phyloP scores from a whole-genome alignment of 2,329 filamentous ascomycete genomes.

The Exophiala oligosperma region DNA sequence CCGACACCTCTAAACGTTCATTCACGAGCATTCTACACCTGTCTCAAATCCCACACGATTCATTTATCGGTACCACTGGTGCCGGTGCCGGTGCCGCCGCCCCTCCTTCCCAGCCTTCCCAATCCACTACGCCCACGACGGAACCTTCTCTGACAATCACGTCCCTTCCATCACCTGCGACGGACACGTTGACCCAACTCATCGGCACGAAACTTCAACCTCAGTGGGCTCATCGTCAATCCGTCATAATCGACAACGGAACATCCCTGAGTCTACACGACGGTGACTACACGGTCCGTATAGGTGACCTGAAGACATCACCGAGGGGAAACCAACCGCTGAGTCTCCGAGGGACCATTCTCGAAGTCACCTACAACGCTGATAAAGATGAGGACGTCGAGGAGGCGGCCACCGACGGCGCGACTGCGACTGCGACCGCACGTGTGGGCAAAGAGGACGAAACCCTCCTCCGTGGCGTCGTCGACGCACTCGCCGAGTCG shows the following conservation, averaged over 20 bases:
- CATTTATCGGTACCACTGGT: constrained; percentile 20
- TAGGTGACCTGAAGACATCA: constrained; percentile 27
- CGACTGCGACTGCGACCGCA: not conserved
- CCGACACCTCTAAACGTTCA: constrained; percentile 18
- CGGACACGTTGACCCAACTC: constrained; percentile 27
- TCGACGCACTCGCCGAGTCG: constrained; percentile 20
- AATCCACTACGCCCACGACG: too few relatives aligned
- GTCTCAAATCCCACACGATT: constrained; percentile 20
- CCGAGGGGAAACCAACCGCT: constrained; percentile 16
- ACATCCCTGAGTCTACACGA: constrained; percentile 18
- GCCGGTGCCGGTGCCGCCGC: too few relatives aligned
- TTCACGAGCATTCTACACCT: constrained; percentile 26
- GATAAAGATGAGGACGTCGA: not conserved
- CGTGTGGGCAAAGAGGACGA: constrained; percentile 18
- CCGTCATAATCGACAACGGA: constrained; percentile 26
- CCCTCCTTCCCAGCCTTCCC: not conserved
- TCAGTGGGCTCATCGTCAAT: constrained; percentile 27
- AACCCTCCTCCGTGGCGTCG: constrained; percentile 17
- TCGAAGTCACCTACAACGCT: constrained; percentile 20
- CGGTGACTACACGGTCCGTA: constrained; percentile 22
- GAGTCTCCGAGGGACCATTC: constrained; percentile 21
- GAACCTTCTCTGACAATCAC: constrained; percentile 12
- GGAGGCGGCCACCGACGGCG: not conserved
- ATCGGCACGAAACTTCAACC: constrained; percentile 28
- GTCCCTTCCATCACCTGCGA: constrained; percentile 22